Percentiles rank a stretch among this genome's conserved stretches.
phyloP scores from a whole-genome alignment of 2,329 filamentous ascomycete genomes.

The Hymenoscyphus occultus region DNA sequence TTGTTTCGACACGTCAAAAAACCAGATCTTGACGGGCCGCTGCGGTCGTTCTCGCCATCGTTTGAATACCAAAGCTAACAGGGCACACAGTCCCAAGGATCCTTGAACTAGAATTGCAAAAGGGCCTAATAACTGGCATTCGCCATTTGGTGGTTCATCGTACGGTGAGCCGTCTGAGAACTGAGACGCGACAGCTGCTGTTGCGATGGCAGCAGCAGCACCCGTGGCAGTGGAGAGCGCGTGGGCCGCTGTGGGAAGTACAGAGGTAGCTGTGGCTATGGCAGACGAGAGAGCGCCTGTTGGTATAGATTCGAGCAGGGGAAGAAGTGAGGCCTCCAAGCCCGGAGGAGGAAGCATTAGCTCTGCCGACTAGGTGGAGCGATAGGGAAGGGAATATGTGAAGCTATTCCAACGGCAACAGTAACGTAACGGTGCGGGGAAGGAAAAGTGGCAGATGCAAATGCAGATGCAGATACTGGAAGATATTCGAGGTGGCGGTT shows the following conservation, averaged over 20 bases:
- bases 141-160: constrained; percentile 50
- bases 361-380: neutral
- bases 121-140: constrained; percentile 83
- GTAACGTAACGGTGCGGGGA: neutral
- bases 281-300: constrained; percentile 25
- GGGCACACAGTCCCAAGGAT: constrained; percentile 76
- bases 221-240: constrained; percentile 32
- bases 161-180: neutral
- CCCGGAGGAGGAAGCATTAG: constrained; percentile 34
- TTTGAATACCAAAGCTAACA: constrained; percentile 88
- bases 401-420: neutral
- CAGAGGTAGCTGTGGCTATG: constrained; percentile 26
- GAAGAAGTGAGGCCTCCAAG: constrained; percentile 28
- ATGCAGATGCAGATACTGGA: neutral
- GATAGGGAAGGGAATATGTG: neutral
- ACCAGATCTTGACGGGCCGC: constrained; percentile 92
- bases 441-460: neutral
- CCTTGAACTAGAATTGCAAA: constrained; percentile 91
- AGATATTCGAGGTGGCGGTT: neutral
- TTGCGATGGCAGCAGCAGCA: constrained; percentile 33
- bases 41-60: constrained; percentile 89
- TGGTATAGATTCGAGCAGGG: constrained; percentile 25
- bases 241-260: constrained; percentile 27
- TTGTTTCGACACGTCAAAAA: constrained; percentile 96
- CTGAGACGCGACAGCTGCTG: constrained; percentile 29